Conservation (phyloP, 2,329 filamentous ascomycete species). For the Cercospora nicotianae region DNA sequence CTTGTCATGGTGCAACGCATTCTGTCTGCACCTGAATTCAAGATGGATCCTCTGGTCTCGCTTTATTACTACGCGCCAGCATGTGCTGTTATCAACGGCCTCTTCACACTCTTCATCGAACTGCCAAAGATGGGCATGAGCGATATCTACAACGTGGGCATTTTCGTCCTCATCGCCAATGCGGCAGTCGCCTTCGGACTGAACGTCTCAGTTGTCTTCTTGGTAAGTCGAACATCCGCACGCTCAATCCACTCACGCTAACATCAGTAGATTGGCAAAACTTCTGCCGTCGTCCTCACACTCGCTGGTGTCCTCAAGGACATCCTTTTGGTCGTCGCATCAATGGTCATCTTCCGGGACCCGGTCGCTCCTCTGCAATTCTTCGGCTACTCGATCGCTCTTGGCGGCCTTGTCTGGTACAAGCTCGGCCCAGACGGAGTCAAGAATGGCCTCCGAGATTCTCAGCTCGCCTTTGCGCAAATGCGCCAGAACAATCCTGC, state of each 20-base stretch:
- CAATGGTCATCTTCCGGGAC: constrained; percentile 79
- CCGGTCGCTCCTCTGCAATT: constrained; percentile 73
- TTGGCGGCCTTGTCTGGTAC: constrained; percentile 79
- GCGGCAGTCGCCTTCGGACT: constrained; percentile 76
- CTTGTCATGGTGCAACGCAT: constrained; percentile 83
- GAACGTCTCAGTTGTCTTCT: constrained; percentile 81
- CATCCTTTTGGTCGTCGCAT: constrained; percentile 75
- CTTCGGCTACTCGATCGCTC: constrained; percentile 79
- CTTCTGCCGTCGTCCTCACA: constrained; percentile 80
- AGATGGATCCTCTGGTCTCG: constrained; percentile 90
- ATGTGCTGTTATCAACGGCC: constrained; percentile 77
- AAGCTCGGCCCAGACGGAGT: constrained; percentile 82
- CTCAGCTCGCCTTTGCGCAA: constrained; percentile 76
- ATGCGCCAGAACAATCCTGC: constrained; percentile 76
- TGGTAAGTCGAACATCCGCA: constrained; percentile 58
- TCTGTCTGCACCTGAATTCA: constrained; percentile 78
- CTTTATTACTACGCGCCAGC: constrained; percentile 88
- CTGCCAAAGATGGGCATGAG: constrained; percentile 66
- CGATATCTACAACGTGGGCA: constrained; percentile 72
- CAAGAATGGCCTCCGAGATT: constrained; percentile 74
- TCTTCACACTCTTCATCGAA: constrained; percentile 72
- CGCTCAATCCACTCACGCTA: constrained; percentile 6
- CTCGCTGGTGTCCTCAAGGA: constrained; percentile 87
- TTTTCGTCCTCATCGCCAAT: constrained; percentile 71
- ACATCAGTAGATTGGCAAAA: constrained; percentile 72